Base-by-base conservation (phyloP, 148 eudicot species). In the Cornus kousa region DNA sequence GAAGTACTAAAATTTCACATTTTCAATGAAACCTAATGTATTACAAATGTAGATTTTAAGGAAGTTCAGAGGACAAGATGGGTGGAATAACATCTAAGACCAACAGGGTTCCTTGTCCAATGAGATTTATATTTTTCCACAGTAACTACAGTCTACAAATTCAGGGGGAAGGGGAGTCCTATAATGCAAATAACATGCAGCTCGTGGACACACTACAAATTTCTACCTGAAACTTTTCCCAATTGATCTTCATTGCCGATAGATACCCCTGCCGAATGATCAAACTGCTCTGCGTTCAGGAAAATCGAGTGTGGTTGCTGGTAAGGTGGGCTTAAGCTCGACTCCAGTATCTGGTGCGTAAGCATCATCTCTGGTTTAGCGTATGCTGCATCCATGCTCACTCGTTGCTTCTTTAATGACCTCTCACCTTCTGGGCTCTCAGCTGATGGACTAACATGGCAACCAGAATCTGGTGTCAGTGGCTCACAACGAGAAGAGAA, bases 381-480 rank as follows among this genome's bases (percentile, higher is more conserved):
- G 78, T 73, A 81, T 28, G 75, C 65, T 28, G 62, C 23, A 62
- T 48, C 74, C 60, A 28, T 40, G 80, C 75, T 78, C 75, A 81
- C 50, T 31, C 88, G 79, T 74, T 74, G 88, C 80, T 78, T 87
- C 79, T 87, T 89, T 23, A 74, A 76, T 19, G 86, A 69, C 71
- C 89, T 87, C 67, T 82, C 91, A 23, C 76, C 77, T 37, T 74
- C 31, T 13, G 77, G 77, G 85, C 76, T 80, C 46, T 81, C 87
- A 73, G 73, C 43, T 7, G 85, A 78, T 33, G 80, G 73, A 48
- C 70, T 78, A 72, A 60, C 66, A 64, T 68, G 84, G 71, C 86
- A 82, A 73, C 80, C 79, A 55, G 89, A 87, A 70, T 86, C 92
- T 12, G 92, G 92, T 31, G 89, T 86, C 10, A 77, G 82, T 7